Conservation (phyloP, 192 early-diverging fungal genomes). For the Umbelopsis sp. region DNA sequence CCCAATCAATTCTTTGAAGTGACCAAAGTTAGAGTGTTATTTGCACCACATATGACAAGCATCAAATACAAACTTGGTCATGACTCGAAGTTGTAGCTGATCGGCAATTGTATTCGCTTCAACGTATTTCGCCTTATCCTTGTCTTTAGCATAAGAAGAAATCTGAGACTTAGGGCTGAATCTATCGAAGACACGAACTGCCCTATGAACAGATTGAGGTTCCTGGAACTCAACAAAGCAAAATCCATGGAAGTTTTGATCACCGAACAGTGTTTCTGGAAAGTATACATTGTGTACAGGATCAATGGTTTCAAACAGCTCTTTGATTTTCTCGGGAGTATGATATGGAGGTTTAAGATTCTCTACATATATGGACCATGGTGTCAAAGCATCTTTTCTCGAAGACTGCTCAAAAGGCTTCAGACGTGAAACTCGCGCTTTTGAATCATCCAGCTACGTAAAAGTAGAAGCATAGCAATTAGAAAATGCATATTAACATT, state of each 20-base stretch:
- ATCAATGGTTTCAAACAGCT: slow-evolving; percentile 5
- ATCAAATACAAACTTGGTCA: slow-evolving; percentile 1
- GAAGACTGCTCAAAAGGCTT: background rate
- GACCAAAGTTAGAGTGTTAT: background rate
- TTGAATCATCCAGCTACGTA: background rate
- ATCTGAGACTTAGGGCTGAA: background rate
- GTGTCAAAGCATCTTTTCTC: background rate
- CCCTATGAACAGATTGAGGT: background rate
- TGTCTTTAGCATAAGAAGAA: background rate
- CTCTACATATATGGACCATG: slow-evolving; percentile 9
- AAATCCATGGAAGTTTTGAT: background rate
- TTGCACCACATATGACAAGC: background rate
- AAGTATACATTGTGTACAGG: slow-evolving; percentile 5
- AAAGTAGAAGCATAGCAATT: background rate
- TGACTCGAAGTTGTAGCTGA: slow-evolving; percentile 1
- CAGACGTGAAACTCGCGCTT: background rate
- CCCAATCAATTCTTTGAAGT: slow-evolving; percentile 2
- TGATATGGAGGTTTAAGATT: background rate
- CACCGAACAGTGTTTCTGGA: background rate
- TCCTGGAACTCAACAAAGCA: slow-evolving; percentile 5
- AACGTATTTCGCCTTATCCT: background rate
- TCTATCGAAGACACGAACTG: slow-evolving; percentile 8
- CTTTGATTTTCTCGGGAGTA: slow-evolving; percentile 1
- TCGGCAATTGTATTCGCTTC: background rate
- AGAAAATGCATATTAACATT: too few relatives aligned